Base-by-base conservation (phyloP, 257 asterid species). In the Gentiana macrophylla region DNA sequence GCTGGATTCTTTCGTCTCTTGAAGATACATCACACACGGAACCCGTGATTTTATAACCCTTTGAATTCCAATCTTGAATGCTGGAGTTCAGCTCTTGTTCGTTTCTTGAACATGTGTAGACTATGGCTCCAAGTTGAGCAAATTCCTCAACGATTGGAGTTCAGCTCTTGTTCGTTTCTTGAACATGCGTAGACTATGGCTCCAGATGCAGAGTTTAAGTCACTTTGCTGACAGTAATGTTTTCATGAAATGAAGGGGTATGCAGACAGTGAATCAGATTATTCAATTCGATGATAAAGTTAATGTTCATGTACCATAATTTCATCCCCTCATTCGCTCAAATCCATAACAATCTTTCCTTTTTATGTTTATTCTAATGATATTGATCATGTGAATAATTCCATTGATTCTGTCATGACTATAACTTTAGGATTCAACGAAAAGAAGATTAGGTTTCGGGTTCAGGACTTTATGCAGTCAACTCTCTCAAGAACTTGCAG, bases 221-320 rank as follows among this genome's bases (percentile, higher is more conserved):
- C 24, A 24, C 24, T 24, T 24, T 24, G 24, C 24, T 0, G 1
- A 24, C 24, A 24, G 24, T 24, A 4, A 86, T 89, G 86, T 68
- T 56, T 50, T 13, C 86, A 75, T 87, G 83, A 47, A 70, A 86
- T 15, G 74, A 78, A 6, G 89, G 80, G 24, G 81, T 59, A 56
- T 54, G 76, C 95, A 89, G 78, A 53, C 74, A 41, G 46, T 89
- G 52, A 67, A 79, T 56, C 94, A 89, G 63, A 67, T 53, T n/a
- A 78, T 86, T 56, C 60, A 73, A 53, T 78, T 66, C 49, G 72
- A 74, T 53, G 72, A 67, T 53, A 74, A 55, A 41, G 78, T 83
- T 2, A 44, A 58, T 45, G 45, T 62, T 41, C 59, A 70, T 38
- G 50, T 5, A 35, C 67, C 71, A 3, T 24, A 24, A 24, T 75